Evolutionary conservation across 768 basidiomycete species (phyloP).

Genomic region (Suillus plorans): DNA sequence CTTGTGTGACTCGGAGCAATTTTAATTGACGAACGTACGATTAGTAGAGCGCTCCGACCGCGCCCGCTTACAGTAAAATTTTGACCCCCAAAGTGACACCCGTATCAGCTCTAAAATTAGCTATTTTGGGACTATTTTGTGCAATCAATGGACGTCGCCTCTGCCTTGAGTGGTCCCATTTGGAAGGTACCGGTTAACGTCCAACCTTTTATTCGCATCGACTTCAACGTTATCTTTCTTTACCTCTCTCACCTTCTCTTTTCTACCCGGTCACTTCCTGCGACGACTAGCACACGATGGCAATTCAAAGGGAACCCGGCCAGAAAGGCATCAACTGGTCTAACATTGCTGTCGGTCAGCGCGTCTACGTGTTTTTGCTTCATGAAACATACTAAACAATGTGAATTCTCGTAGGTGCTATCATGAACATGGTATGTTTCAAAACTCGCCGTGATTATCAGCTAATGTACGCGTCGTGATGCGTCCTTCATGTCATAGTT

Average conservation of each 20-base stretch:
- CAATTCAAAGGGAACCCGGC: constrained; percentile 81
- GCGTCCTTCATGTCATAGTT: constrained; percentile 37
- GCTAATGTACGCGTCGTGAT: constrained; percentile 10
- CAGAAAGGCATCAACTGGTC: constrained; percentile 93
- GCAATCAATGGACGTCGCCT: not conserved
- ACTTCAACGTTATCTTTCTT: constrained; percentile 4
- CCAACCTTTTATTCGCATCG: constrained; percentile 11
- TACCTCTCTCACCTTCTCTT: constrained; percentile 8
- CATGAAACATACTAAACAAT: constrained; percentile 21
- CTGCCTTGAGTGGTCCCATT: not conserved
- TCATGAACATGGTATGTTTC: constrained; percentile 94
- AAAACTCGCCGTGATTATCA: constrained; percentile 25
- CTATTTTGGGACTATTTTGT: not conserved
- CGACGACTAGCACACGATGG: constrained; percentile 50
- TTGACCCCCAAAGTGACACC: too few species aligned
- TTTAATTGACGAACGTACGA: not conserved
- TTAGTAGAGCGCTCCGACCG: not conserved
- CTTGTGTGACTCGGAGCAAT: not conserved
- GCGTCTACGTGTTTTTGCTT: constrained; percentile 13
- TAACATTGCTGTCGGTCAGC: constrained; percentile 91
- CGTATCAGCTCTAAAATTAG: not conserved
- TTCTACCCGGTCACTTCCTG: constrained; percentile 13
- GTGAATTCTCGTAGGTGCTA: constrained; percentile 59
- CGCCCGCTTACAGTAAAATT: not conserved
- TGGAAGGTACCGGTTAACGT: not conserved